Conservation (phyloP, 345 rosid species). For the Lagerstroemia speciosa region DNA sequence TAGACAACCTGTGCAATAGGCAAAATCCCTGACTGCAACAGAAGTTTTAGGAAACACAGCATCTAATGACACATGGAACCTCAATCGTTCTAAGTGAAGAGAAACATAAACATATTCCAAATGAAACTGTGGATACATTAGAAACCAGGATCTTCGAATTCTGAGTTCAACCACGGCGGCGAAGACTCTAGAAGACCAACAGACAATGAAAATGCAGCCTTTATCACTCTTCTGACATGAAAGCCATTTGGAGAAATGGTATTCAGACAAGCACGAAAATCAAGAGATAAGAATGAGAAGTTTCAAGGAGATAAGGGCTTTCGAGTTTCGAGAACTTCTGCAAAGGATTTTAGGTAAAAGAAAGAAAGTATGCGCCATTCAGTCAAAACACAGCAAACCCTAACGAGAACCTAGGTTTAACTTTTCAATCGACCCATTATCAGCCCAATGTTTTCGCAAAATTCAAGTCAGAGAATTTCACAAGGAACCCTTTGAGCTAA, state of each 20-base stretch:
- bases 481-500: too few relatives aligned
- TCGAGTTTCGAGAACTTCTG: background rate
- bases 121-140: background rate
- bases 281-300: background rate
- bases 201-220: too few relatives aligned
- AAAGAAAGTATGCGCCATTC: background rate
- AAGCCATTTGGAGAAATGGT: background rate
- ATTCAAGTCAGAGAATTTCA: too few relatives aligned
- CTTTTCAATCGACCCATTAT: background rate
- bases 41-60: too few relatives aligned
- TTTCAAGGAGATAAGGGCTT: background rate
- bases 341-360: background rate
- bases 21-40: too few relatives aligned
- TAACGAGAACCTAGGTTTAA: background rate
- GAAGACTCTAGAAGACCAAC: too few relatives aligned
- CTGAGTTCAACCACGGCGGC: too few relatives aligned
- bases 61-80: too few relatives aligned
- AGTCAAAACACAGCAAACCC: background rate
- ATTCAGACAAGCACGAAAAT: background rate
- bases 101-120: too few relatives aligned
- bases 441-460: background rate
- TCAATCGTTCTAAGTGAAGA: too few relatives aligned
- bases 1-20: too few relatives aligned
- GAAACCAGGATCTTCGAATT: too few relatives aligned
- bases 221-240: background rate